A percentile compares a stretch with the other conserved stretches of the same genome.
Evolutionary conservation across 2,329 filamentous ascomycete species (phyloP).

Genomic region (Fonsecaea nubica): DNA sequence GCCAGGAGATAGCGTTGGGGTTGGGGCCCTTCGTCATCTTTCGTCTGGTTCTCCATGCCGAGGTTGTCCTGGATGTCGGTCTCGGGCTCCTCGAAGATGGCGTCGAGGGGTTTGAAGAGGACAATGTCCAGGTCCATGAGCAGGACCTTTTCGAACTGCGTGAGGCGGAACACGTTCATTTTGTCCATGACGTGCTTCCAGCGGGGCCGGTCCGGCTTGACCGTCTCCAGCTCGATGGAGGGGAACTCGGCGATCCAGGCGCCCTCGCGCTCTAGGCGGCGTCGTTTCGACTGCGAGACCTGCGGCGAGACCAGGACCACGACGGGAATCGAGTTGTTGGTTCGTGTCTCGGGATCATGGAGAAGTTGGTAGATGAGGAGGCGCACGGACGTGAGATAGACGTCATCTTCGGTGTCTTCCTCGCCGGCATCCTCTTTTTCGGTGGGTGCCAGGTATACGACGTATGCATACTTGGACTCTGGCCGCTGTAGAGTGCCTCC

Average conservation of each 20-base stretch:
- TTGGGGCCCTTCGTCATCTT: constrained; percentile 43
- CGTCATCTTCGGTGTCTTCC: constrained; percentile 43
- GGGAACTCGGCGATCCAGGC: constrained; percentile 49
- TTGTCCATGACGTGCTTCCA: constrained; percentile 56
- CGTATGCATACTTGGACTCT: neutral
- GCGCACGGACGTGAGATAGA: constrained; percentile 50
- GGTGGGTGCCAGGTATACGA: neutral
- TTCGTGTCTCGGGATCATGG: constrained; percentile 47
- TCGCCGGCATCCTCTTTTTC: neutral
- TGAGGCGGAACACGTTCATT: constrained; percentile 51
- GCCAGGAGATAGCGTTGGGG: constrained; percentile 48
- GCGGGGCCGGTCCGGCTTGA: constrained; percentile 44
- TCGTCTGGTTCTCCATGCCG: constrained; percentile 48
- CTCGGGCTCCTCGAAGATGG: constrained; percentile 48
- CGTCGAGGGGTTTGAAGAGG: constrained; percentile 48
- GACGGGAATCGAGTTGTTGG: constrained; percentile 46
- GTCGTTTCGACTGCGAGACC: constrained; percentile 44
- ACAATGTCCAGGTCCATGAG: constrained; percentile 56
- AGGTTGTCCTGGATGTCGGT: constrained; percentile 34
- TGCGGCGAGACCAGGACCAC: constrained; percentile 48
- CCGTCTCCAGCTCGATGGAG: constrained; percentile 44
- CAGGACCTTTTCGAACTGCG: constrained; percentile 51
- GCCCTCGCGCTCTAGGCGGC: constrained; percentile 48
- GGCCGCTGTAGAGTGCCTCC: neutral
- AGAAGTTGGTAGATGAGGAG: constrained; percentile 52